A percentile compares a stretch with the other conserved stretches of the same genome.
These are phyloP conservation scores for Leccinum longicurvipes DNA, from an alignment of 768 basidiomycete species.

Conservation along the genomic window DNA sequence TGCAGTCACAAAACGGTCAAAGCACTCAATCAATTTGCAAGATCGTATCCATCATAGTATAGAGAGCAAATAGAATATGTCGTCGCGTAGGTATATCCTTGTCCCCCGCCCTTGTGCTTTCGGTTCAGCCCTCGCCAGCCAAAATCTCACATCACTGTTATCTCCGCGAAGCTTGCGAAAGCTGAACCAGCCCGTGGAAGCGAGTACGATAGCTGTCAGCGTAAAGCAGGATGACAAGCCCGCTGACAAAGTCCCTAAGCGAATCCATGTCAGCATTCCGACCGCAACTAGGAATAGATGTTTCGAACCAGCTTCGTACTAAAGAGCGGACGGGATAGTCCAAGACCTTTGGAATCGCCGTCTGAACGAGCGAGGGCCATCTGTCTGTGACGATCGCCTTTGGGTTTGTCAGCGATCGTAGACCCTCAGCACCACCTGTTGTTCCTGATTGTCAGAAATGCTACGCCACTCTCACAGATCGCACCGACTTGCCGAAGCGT, in stretches of 20 bases:
- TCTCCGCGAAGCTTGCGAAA: conserved; percentile 38
- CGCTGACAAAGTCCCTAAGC: conserved; percentile 49
- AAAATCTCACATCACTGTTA: conserved; percentile 4
- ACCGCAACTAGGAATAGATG: not conserved
- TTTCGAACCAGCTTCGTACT: conserved; percentile 66
- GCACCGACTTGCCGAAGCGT: conserved; percentile 65
- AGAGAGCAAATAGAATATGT: conserved; percentile 11
- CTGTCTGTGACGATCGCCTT: conserved; percentile 88
- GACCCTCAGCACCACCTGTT: conserved; percentile 87
- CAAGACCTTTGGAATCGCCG: conserved; percentile 78
- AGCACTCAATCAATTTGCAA: not conserved
- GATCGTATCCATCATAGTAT: conserved; percentile 4
- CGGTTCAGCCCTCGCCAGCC: not conserved
- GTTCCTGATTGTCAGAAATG: conserved; percentile 5
- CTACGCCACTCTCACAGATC: not conserved
- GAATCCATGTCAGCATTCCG: not conserved
- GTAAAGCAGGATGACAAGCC: conserved; percentile 46
- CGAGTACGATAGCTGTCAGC: conserved; percentile 46
- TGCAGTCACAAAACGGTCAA: too few species aligned
- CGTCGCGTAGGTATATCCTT: conserved; percentile 20
- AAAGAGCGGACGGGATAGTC: conserved; percentile 84
- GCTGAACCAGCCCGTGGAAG: conserved; percentile 37
- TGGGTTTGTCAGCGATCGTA: conserved; percentile 81
- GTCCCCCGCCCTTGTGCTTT: not conserved
- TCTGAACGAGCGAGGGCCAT: conserved; percentile 80